Evolutionary conservation across 306 rosid species (phyloP).

Genomic region (Cucumis cinereus): DNA sequence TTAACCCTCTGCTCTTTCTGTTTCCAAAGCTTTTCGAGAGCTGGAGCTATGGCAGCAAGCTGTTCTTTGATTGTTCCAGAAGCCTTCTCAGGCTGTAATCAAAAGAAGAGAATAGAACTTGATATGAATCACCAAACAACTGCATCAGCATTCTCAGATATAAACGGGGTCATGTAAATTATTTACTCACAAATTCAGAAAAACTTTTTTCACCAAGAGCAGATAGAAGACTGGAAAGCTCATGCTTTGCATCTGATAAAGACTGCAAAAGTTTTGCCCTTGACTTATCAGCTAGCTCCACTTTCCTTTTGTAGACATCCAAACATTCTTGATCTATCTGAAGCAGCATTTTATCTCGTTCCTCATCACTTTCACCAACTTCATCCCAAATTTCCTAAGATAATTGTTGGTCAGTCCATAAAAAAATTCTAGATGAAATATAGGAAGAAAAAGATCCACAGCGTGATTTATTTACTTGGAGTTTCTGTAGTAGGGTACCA

Average conservation of each 20-base stretch:
- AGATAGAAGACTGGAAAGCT: constrained; percentile 68
- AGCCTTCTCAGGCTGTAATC: constrained; percentile 41
- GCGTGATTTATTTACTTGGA: constrained; percentile 42
- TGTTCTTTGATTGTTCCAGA: constrained; percentile 55
- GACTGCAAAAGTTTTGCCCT: constrained; percentile 91
- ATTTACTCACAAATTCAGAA: constrained; percentile 19
- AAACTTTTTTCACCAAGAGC: constrained; percentile 40
- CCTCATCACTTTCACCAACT: constrained; percentile 91
- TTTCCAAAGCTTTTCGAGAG: constrained; percentile 69
- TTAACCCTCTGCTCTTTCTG: constrained; percentile 87
- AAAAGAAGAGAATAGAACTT: background rate
- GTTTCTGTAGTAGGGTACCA: constrained; percentile 78
- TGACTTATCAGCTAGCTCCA: constrained; percentile 85
- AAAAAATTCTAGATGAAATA: background rate
- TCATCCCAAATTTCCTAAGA: constrained; percentile 95
- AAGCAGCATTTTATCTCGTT: constrained; percentile 94
- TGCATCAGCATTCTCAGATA: background rate
- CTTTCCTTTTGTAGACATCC: constrained; percentile 95
- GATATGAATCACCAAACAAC: background rate
- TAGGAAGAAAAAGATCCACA: background rate
- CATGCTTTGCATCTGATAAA: constrained; percentile 64
- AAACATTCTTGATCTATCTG: constrained; percentile 94
- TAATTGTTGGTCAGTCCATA: background rate
- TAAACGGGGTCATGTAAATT: background rate
- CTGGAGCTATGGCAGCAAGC: constrained; percentile 81